Base-by-base conservation (phyloP, 768 basidiomycete genomes). In the Auriculariales sp. region DNA sequence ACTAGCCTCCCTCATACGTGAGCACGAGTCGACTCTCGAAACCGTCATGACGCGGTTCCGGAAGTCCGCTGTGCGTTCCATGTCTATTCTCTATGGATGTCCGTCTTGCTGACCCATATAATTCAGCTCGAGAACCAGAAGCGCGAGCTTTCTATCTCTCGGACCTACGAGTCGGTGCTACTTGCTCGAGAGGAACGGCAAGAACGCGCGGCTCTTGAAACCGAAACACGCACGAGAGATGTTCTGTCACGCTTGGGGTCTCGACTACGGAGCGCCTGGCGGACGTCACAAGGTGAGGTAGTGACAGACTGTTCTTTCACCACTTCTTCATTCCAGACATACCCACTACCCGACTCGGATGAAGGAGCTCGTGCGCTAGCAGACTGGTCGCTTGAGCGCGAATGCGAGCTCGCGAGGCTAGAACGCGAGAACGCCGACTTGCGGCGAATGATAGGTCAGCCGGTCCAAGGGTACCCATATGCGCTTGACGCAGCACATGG, bases 1-100 rank as follows among this genome's bases (percentile, higher is more conserved):
- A 57, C 73, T 99, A 25, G 87, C 83, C 55, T 68, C 74, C 4
- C 70, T 99, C 48, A 82, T 98, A 58, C 92, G 92, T 58, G 95
- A 99, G 62, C 98, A 95, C 60, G 95, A 99, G 62, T 85, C 89
- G 60, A 97, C 94, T 0, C 68, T 99, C 28, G 95, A 99, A 64
- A 86, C 75, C 5, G 78, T 98, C 36, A 99, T 99, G 95, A 77
- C 80, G 52, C 73, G 74, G 51, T 99, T 99, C 67, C 74, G 95
- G 49, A 84, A 79, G 52, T 78, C 88, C 44, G 94, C 95, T 28
- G 94, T 97, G 63, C 52, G 89, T 78, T 46, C 50, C 35, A 19
- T 19, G 36, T 29, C 12, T 7, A 14, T 3, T 9, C 34, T 27
- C 36, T 25, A 33, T 42, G 14, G 10, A 14, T 25, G 32, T 19